Evolutionary conservation across 768 basidiomycete species (phyloP), one percentile per base, ranked within the genome.

Genomic region (Gyrodon lividus): DNA sequence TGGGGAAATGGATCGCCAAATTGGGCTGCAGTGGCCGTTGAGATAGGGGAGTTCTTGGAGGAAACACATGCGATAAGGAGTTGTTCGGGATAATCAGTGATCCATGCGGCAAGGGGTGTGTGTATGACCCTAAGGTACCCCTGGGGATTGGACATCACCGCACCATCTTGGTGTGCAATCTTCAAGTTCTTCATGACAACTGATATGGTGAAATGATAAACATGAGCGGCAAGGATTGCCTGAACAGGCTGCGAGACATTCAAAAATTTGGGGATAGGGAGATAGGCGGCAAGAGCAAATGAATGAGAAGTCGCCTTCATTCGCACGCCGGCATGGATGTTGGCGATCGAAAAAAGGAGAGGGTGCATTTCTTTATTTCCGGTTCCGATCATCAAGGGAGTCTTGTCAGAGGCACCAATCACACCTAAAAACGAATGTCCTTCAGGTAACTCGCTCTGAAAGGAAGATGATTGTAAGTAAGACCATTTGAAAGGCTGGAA

Each of bases 331-430:
- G 60, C 55, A 28, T 59, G 47, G 0, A 75, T 64, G 49, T 75
- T 74, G 10, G 68, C 67, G 4, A 72, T 38, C 0, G 52, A 65
- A 7, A 73, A 47, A 0, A 72, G 51, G 0, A 72, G 45, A 0
- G 68, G 72, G 34, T 73, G 68, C 31, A 67, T 70, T 5, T 58
- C 53, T 30, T 64, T 61, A 35, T 67, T 58, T n/a, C 70, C 68
- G 3, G 66, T 69, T 41, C 61, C 60, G 5, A 61, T 52, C 0
- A 66, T 67, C 13, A 74, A 57, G 35, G 62, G 63, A 6, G 69
- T 71, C 41, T 74, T 74, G 43, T 74, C 68, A 0, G 66, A 69
- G 10, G 65, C 65, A 0, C 56, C 46, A n/a, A 73, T 58, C 0
- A 62, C 49, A 3, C 70, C 67, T 3, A 71, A 48, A 34, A 74